These are phyloP conservation scores for Isatis lusitanica DNA, from an alignment of 441 rosid genomes.

Conservation along the genomic window DNA sequence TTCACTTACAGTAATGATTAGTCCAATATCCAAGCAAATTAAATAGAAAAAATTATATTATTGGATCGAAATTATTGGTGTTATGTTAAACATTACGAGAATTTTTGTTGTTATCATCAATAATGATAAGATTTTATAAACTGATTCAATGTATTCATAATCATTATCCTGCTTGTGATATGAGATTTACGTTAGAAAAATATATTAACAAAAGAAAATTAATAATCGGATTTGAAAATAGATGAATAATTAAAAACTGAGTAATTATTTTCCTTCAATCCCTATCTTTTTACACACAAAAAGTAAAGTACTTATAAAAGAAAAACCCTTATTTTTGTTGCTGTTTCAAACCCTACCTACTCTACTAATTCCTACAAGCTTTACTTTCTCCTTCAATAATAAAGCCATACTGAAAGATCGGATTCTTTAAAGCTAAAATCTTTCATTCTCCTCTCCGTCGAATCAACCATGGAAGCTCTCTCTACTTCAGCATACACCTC, in stretches of 20 bases:
- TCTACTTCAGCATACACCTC: conserved; percentile 42
- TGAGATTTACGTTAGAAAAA: no score
- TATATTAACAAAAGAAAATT: background rate
- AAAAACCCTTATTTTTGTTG: background rate
- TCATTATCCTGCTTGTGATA: background rate
- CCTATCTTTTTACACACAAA: background rate
- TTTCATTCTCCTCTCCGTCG: background rate
- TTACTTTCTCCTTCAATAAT: conserved; percentile 23
- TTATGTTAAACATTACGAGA: background rate
- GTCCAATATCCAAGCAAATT: background rate
- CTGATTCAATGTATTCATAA: no score
- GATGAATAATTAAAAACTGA: background rate
- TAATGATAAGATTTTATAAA: no score
- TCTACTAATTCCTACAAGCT: conserved; percentile 3
- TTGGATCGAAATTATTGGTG: background rate
- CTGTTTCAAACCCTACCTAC: conserved; percentile 36
- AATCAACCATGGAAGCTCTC: conserved; percentile 57
- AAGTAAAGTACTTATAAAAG: background rate
- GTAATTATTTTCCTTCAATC: background rate
- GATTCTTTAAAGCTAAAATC: conserved; percentile 5
- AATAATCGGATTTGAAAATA: background rate
- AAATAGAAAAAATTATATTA: background rate
- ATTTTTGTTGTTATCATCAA: no score
- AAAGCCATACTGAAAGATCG: conserved; percentile 29
- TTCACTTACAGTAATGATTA: background rate